A percentile compares a stretch with the other conserved stretches of the same genome.
Conservation (phyloP, 2,329 filamentous ascomycete genomes). For the Fusarium sp. region DNA sequence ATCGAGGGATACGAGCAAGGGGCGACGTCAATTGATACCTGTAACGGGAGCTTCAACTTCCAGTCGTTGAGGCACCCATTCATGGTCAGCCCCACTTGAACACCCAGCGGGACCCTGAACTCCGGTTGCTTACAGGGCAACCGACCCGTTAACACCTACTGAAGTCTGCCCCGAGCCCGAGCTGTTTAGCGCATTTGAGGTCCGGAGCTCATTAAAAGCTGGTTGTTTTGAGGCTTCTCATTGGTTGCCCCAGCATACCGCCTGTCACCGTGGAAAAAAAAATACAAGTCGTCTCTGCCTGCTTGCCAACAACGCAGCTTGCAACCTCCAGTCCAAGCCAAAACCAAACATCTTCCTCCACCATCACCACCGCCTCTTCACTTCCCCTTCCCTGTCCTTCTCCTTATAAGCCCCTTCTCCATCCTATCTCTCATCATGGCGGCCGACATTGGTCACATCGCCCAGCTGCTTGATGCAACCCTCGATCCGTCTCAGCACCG, state of each 20-base stretch:
- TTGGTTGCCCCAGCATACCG: constrained; percentile 20
- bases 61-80: not conserved
- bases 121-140: not conserved
- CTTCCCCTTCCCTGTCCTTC: constrained; percentile 25
- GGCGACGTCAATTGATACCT: not conserved
- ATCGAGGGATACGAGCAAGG: not conserved
- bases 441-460: constrained; percentile 70
- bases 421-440: constrained; percentile 60
- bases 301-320: constrained; percentile 36
- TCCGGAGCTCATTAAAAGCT: constrained; percentile 24
- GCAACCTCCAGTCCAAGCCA: constrained; percentile 26
- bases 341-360: constrained; percentile 25
- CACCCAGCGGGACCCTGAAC: not conserved
- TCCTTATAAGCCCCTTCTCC: constrained; percentile 7
- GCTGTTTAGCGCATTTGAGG: constrained; percentile 10
- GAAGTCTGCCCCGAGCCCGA: constrained; percentile 1
- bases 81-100: not conserved
- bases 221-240: not conserved
- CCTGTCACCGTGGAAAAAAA: constrained; percentile 31
- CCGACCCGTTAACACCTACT: constrained; percentile 12
- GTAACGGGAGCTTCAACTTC: not conserved
- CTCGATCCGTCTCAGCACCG: constrained; percentile 89
- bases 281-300: constrained; percentile 22
- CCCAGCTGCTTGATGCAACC: constrained; percentile 89
- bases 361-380: constrained; percentile 38